Base-by-base conservation (phyloP, 768 basidiomycete species). In the Macrolepiota dolichaula region DNA sequence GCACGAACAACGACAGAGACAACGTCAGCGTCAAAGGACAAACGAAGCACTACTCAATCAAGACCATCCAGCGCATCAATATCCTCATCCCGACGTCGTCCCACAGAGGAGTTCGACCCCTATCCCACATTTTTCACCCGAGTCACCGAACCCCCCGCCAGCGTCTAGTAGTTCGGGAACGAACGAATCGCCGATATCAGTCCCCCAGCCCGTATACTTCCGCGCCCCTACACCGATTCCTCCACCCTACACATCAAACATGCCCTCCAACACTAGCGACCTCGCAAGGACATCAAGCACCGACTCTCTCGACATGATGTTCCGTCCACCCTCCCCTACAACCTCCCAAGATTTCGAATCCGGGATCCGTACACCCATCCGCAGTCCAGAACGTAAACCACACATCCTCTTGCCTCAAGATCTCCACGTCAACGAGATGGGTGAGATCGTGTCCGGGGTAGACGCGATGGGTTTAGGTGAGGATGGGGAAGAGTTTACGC, bases 401-500 rank as follows among this genome's bases (percentile, higher is more conserved):
- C 29, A 32, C 29, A 3, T n/a, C 32, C 64, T 65, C 47, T 24
- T 49, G 47, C 61, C 64, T 10, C 61, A 65, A 25, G 63, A 67
- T 1, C 51, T 66, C 35, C 42, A 61, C 13, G 65, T 57, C 11
- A 63, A 61, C 36, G 64, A 61, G 38, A 64, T 61, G 59, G 62
- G 63, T n/a, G 63, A 64, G 27, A 57, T 54, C 38, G 66, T 67
- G 27, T 40, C 64, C 42, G 62, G 59, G 15, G 61, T 42, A 37
- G 53, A 40, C 61, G 63, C 10, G 59, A 63, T 52, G 53, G 37
- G 50, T 25, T 7, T 59, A 50, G 50, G 24, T 24, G 69, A 64
- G 50, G 68, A 59, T 47, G 57, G 69, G n/a, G 74, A 76, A 29
- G 79, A 80, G 65, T 78, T 80, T 56, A 79, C 77, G 13, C 68